Conservation (phyloP, 495 filamentous ascomycete species). For the Sordaria brevicollis region DNA sequence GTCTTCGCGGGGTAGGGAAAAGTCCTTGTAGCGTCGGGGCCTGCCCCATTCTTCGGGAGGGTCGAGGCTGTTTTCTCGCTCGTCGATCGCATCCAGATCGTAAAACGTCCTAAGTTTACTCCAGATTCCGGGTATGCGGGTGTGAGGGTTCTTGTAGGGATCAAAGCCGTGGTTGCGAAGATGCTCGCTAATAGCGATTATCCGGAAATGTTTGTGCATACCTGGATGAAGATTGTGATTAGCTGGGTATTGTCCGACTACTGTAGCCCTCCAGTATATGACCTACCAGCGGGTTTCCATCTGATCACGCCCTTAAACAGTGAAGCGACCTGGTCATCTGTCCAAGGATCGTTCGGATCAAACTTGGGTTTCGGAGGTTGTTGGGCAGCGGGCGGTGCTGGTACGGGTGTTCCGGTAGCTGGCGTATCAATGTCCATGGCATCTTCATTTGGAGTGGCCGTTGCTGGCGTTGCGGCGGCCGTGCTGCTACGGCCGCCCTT, state of each 20-base stretch:
- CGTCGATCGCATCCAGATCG: conserved; percentile 80
- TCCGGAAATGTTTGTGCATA: conserved; percentile 95
- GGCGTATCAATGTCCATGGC: conserved; percentile 43
- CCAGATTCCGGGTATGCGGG: conserved; percentile 85
- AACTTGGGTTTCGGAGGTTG: conserved; percentile 16
- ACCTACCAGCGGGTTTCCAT: conserved; percentile 87
- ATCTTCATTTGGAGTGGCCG: conserved; percentile 39
- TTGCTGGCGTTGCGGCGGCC: conserved; percentile 19
- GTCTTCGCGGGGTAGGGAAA: conserved; percentile 66
- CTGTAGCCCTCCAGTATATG: not conserved
- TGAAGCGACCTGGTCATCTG: conserved; percentile 85
- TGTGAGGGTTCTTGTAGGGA: conserved; percentile 58
- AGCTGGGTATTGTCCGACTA: not conserved
- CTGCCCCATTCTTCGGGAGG: conserved; percentile 48
- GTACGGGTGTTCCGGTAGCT: conserved; percentile 28
- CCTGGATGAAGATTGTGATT: conserved; percentile 39
- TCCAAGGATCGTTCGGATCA: conserved; percentile 67
- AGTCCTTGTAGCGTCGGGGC: conserved; percentile 52
- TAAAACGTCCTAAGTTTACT: conserved; percentile 73
- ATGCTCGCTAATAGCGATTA: conserved; percentile 79
- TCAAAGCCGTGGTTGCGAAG: conserved; percentile 81
- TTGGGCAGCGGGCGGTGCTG: conserved; percentile 18
- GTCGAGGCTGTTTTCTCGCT: conserved; percentile 61
- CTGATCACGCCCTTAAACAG: conserved; percentile 80
- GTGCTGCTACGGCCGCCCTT: conserved; percentile 35